Conservation (phyloP, 1,284 basidiomycete species). For the Moesziomyces sp. region DNA sequence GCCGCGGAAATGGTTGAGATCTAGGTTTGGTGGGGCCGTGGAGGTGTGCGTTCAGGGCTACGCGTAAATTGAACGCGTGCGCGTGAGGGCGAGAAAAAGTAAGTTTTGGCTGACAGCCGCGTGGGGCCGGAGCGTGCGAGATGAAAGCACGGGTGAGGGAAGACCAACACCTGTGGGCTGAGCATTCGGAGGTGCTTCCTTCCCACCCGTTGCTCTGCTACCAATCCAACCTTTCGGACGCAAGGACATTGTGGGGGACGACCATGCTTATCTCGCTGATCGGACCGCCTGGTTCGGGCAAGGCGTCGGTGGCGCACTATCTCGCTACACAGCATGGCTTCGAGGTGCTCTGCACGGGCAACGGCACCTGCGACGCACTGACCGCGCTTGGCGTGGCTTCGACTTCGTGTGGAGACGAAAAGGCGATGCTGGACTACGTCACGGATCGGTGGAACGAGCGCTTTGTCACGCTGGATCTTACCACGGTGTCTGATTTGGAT, state of each 20-base stretch:
- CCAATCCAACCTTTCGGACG: not conserved
- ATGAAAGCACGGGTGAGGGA: too few species aligned
- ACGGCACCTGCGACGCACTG: not conserved
- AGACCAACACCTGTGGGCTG: conserved; percentile 11
- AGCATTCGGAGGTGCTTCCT: too few species aligned
- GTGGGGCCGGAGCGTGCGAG: not conserved
- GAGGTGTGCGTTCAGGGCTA: not conserved
- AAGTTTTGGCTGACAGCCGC: not conserved
- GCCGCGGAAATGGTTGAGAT: too few species aligned
- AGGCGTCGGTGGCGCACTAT: conserved; percentile 79
- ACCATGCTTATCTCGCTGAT: conserved; percentile 86
- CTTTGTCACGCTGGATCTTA: conserved; percentile 83
- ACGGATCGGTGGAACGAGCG: conserved; percentile 84
- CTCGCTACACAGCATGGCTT: conserved; percentile 73
- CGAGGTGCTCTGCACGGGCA: conserved; percentile 9
- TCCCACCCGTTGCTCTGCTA: not conserved
- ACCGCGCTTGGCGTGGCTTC: conserved; percentile 39
- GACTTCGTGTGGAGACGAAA: conserved; percentile 53
- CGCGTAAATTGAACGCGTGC: conserved; percentile 17
- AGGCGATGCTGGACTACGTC: conserved; percentile 77
- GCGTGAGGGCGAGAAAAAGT: conserved; percentile 1
- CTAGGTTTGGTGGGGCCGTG: too few species aligned
- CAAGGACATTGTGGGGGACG: not conserved
- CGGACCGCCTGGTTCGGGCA: conserved; percentile 84
- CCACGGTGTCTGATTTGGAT: conserved; percentile 73